Conservation (phyloP, 805 yeast species). For the Starmera dryadoides region DNA sequence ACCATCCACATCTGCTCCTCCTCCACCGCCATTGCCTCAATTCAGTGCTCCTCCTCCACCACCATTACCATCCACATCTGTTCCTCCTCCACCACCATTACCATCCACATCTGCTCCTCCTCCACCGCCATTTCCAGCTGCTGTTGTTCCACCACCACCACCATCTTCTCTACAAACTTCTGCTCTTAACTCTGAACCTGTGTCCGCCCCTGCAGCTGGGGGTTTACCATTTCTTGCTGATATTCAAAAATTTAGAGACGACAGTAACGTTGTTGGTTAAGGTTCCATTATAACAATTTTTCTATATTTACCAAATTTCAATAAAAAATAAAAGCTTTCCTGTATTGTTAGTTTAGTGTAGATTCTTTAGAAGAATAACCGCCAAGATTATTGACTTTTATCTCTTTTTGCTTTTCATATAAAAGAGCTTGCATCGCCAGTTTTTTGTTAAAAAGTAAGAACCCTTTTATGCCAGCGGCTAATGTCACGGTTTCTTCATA, state of each 20-base stretch:
- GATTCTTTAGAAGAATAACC: no score
- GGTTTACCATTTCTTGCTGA: slow-evolving; percentile 44
- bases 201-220: slow-evolving; percentile 22
- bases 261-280: slow-evolving; percentile 36
- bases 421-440: no score
- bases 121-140: slow-evolving; percentile 8
- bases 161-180: slow-evolving; percentile 16
- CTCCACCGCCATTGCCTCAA: slow-evolving; percentile 24
- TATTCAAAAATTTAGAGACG: slow-evolving; percentile 42
- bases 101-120: slow-evolving; percentile 12
- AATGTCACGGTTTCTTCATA: not conserved
- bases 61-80: slow-evolving; percentile 24
- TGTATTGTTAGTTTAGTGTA: no score
- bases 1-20: slow-evolving; percentile 25
- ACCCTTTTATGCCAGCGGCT: not conserved
- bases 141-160: slow-evolving; percentile 9
- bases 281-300: not conserved
- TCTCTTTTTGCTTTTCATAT: no score
- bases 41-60: slow-evolving; percentile 23
- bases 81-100: slow-evolving; percentile 21
- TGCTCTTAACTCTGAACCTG: slow-evolving; percentile 3
- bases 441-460: no score
- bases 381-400: no score
- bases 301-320: not conserved
- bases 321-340: no score